Base-by-base conservation (phyloP, 768 basidiomycete genomes). In the Tylopilus plumbeoviolaceoides region DNA sequence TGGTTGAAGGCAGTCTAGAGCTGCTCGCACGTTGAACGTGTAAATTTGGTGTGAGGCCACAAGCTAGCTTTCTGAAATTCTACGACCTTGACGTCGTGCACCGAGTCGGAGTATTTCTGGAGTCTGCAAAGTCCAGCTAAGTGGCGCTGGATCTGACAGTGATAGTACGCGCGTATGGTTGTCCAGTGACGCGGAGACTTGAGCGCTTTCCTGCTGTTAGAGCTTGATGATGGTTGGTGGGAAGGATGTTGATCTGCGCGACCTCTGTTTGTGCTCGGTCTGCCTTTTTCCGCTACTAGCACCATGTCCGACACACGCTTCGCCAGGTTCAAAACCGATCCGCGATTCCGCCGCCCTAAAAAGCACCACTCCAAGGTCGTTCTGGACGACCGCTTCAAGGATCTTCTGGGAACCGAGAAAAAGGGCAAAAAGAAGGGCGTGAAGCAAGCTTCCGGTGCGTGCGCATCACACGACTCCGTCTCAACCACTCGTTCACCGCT, bases 301-400 rank as follows among this genome's bases (percentile, higher is more conserved):
- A 36, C 35, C 38, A 40, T 40, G 39, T 21, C 39, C 11, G 39
- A 40, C 39, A 40, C 39, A 11, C 39, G 39, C 39, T 40, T 40
- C 5, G 39, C 39, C 20, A 40, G 39, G n/a, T n/a, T 39, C 38
- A 39, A 39, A 39, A 43, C n/a, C 4, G 44, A 44, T 28, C 97
- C 97, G 43, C 84, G 97, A 45, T 99, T 99, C 74, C 78, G 94
- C 23, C 80, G 81, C 30, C 89, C 91, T 2, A 89, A 84, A 67
- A 91, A 86, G 70, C 82, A 85, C 33, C 74, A 83, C 52, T 74
- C 82, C 58, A 97, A 94, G 70, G 86, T 97, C 48, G 81, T 88
- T 48, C 80, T 98, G 35, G 97, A 99, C 67, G 85, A 93, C 11
- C 85, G 97, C 21, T 99, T 98, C 79, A 91, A 87, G 68, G 73